Conservation (phyloP, 2,329 filamentous ascomycete species). For the Trichoderma endophyticum region DNA sequence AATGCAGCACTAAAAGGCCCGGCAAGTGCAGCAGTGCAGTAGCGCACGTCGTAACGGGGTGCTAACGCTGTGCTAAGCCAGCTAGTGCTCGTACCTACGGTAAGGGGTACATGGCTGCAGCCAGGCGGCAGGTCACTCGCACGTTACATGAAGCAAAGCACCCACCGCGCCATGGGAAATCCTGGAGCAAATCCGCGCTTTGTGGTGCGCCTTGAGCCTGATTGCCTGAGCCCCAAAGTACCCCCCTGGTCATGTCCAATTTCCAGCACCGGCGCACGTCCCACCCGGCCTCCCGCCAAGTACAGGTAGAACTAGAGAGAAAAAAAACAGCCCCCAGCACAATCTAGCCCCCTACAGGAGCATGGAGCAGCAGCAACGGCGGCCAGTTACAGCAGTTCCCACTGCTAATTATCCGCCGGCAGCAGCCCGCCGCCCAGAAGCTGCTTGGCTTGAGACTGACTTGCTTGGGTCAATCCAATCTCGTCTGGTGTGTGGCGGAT, state of each 20-base stretch:
- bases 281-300: slow-evolving; percentile 12
- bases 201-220: neutral
- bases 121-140: slow-evolving; percentile 9
- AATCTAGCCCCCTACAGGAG: neutral
- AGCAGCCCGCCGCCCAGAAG: neutral
- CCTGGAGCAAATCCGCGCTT: slow-evolving; percentile 2
- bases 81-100: neutral
- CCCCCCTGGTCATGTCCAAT: slow-evolving; percentile 19
- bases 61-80: neutral
- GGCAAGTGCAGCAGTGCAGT: neutral
- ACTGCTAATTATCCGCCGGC: slow-evolving; percentile 14
- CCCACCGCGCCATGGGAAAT: neutral
- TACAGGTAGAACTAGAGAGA: neutral
- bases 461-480: neutral
- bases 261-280: slow-evolving; percentile 21
- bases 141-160: neutral
- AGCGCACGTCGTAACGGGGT: neutral
- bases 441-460: neutral
- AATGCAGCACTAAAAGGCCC: neutral
- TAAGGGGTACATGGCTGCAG: slow-evolving; percentile 5
- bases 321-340: neutral
- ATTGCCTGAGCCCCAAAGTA: no score
- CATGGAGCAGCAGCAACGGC: neutral
- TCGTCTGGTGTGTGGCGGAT: slow-evolving; percentile 7
- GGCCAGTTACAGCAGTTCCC: slow-evolving; percentile 14